Percentiles rank a stretch among this genome's conserved stretches.
Conservation (phyloP, 2,329 filamentous ascomycete species). For the Endoconidiophora polonica region DNA sequence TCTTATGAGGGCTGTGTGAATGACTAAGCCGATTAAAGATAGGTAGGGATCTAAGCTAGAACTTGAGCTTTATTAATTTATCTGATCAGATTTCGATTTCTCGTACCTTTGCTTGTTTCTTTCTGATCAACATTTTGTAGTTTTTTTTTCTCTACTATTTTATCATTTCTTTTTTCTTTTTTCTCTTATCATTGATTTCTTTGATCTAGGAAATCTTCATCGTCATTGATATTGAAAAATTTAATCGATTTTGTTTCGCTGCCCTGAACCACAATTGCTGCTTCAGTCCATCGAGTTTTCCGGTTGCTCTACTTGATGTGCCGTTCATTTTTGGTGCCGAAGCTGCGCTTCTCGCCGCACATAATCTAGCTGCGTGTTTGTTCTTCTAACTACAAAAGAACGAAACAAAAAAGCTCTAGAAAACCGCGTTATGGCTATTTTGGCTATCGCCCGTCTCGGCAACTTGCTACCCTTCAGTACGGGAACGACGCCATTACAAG, state of each 20-base stretch:
- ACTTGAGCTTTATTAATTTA: background rate
- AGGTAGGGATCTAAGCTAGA: background rate
- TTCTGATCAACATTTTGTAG: background rate
- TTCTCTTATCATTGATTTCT: background rate
- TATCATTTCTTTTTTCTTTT: background rate
- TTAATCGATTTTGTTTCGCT: no score
- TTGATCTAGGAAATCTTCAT: background rate
- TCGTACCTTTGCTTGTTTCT: background rate
- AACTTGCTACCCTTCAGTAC: constrained; percentile 38
- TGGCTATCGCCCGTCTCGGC: background rate
- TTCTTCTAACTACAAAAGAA: background rate
- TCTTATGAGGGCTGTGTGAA: background rate
- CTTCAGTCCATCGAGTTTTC: background rate
- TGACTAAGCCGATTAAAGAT: background rate
- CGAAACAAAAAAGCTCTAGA: no score
- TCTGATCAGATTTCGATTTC: background rate
- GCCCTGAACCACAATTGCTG: no score
- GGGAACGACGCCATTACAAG: constrained; percentile 43
- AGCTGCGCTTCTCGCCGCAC: no score
- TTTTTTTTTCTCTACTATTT: background rate
- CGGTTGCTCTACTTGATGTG: background rate
- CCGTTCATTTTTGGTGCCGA: background rate
- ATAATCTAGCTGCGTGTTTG: no score
- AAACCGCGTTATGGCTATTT: no score
- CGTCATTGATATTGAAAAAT: no score